A percentile compares a stretch with the other conserved stretches of the same genome.
Conservation (phyloP, 2,329 filamentous ascomycete species). For the Aspergillus sp. region DNA sequence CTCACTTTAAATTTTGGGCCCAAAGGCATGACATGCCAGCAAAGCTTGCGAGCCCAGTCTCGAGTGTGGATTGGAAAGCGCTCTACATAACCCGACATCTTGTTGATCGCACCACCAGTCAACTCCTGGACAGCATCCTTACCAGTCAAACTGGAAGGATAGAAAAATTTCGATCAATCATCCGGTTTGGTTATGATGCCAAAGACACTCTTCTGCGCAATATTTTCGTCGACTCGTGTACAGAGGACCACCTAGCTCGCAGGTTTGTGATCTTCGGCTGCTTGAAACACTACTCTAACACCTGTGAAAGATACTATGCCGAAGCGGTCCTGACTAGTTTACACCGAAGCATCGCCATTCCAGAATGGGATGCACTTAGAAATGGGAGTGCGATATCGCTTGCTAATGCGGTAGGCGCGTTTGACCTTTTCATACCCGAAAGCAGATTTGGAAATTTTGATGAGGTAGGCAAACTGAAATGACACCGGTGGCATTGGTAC, state of each 20-base stretch:
- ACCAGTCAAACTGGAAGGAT: constrained; percentile 69
- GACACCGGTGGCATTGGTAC: neutral
- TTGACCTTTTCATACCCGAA: constrained; percentile 84
- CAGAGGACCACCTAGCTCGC: constrained; percentile 74
- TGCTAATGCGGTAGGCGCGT: constrained; percentile 75
- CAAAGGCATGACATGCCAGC: constrained; percentile 58
- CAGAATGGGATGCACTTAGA: constrained; percentile 67
- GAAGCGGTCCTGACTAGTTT: constrained; percentile 73
- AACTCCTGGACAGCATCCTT: constrained; percentile 67
- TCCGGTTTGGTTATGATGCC: constrained; percentile 75
- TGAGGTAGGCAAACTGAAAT: constrained; percentile 53
- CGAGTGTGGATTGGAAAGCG: constrained; percentile 70
- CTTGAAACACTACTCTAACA: neutral
- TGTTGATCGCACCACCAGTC: constrained; percentile 53
- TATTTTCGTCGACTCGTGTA: constrained; percentile 57
- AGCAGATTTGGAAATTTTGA: constrained; percentile 71
- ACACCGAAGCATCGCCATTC: constrained; percentile 75
- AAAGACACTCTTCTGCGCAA: constrained; percentile 79
- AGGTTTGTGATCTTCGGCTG: constrained; percentile 39
- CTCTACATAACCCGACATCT: constrained; percentile 60
- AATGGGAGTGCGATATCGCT: constrained; percentile 57
- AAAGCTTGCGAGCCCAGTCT: constrained; percentile 56
- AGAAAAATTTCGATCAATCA: constrained; percentile 68
- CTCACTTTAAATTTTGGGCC: constrained; percentile 74
- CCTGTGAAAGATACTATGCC: constrained; percentile 66